A percentile compares a stretch with the other conserved stretches of the same genome.
These are phyloP conservation scores for Stenogyne calaminthoides DNA, from an alignment of 305 asterid species.

Conservation along the genomic window DNA sequence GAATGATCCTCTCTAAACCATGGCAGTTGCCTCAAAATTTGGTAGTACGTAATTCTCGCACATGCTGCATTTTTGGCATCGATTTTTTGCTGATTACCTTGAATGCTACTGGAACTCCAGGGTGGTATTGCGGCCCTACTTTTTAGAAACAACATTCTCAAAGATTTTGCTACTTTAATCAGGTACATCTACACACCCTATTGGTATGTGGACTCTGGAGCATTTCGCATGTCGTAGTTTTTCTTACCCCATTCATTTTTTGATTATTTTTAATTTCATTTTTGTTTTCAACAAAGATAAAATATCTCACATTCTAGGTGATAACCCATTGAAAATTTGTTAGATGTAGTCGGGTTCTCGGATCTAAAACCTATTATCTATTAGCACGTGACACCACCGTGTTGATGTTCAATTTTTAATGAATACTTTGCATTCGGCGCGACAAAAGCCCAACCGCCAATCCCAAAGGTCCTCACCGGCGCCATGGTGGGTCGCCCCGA, in stretches of 20 bases:
- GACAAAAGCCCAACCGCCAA: slow-evolving; percentile 52
- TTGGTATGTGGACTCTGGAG: no score
- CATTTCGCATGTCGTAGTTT: no score
- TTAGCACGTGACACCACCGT: slow-evolving; percentile 85
- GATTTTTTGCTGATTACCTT: slow-evolving; percentile 74
- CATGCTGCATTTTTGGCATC: slow-evolving; percentile 89
- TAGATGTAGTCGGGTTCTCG: slow-evolving; percentile 80
- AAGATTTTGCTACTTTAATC: slow-evolving; percentile 69
- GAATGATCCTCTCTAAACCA: slow-evolving; percentile 71
- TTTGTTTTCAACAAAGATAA: slow-evolving; percentile 28
- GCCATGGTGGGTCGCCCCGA: slow-evolving; percentile 97
- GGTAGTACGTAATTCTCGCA: slow-evolving; percentile 73
- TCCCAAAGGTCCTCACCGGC: slow-evolving; percentile 66
- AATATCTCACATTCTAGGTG: slow-evolving; percentile 80
- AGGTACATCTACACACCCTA: slow-evolving; percentile 44
- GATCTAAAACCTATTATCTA: no score
- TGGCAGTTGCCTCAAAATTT: slow-evolving; percentile 60
- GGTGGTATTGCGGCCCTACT: slow-evolving; percentile 67
- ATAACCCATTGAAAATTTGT: slow-evolving; percentile 76
- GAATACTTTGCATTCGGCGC: slow-evolving; percentile 77
- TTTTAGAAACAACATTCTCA: slow-evolving; percentile 43
- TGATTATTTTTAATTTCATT: no score
- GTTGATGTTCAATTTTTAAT: no score
- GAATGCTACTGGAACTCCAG: slow-evolving; percentile 68
- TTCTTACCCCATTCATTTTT: no score